Evolutionary conservation across 2,329 filamentous ascomycete species (phyloP).

Genomic region (Sporothrix curviconia): DNA sequence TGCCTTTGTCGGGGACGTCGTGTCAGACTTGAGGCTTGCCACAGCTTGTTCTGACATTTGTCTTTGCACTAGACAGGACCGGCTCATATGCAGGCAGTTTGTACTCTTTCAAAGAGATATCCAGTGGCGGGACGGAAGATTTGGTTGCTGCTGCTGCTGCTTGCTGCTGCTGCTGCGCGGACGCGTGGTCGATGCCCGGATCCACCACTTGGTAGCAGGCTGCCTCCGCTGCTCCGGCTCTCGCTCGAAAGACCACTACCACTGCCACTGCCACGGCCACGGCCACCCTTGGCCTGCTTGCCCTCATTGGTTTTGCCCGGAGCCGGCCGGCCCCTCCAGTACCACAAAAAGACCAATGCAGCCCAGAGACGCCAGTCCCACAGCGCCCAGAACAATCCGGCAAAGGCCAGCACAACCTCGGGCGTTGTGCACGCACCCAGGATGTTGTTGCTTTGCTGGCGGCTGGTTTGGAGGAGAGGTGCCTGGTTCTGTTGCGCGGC

Average conservation of each 20-base stretch:
- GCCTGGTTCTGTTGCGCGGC: neutral
- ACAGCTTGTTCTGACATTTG: neutral
- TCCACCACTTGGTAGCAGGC: conserved; percentile 3
- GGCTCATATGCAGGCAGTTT: conserved; percentile 9
- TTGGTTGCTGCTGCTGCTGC: too few species aligned
- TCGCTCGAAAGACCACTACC: neutral
- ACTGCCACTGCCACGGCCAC: neutral
- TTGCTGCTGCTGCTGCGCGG: neutral
- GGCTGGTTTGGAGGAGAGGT: neutral
- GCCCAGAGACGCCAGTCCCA: conserved; percentile 5
- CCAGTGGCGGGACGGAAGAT: neutral
- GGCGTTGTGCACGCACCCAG: conserved; percentile 11
- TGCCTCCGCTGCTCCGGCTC: neutral
- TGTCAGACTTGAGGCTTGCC: too few species aligned
- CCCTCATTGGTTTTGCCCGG: neutral
- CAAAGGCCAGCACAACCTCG: conserved; percentile 12
- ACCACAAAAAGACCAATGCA: conserved; percentile 8
- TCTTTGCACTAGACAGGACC: neutral
- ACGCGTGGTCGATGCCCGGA: neutral
- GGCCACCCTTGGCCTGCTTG: neutral
- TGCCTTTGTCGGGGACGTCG: neutral
- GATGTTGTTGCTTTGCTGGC: neutral
- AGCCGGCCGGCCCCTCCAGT: neutral
- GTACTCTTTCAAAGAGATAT: neutral
- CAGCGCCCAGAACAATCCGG: conserved; percentile 11